Conservation (phyloP, 176 grass and related monocot genomes). For the Phoenix dactylifera region DNA sequence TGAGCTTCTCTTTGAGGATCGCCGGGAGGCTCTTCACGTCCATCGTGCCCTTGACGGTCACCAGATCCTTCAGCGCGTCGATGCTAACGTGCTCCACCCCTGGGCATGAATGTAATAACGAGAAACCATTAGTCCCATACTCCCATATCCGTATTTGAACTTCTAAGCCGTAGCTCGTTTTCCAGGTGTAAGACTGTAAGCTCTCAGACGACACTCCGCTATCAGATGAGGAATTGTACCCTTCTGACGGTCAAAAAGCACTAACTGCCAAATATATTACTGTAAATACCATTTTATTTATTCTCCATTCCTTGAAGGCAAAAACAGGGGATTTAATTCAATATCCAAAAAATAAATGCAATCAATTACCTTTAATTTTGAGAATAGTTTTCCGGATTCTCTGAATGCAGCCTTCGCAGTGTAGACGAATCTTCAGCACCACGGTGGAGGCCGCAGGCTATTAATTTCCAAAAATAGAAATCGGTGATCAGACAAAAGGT, state of each 20-base stretch:
- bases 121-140: too few relatives aligned
- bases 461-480: neutral
- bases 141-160: too few relatives aligned
- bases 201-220: neutral
- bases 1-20: conserved; percentile 61
- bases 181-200: neutral
- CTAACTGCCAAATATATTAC: neutral
- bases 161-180: too few relatives aligned
- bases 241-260: neutral
- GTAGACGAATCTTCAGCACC: conserved; percentile 85
- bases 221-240: neutral
- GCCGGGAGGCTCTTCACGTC: conserved; percentile 49
- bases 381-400: conserved; percentile 48
- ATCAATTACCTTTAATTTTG: conserved; percentile 66
- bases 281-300: neutral
- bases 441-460: conserved; percentile 46
- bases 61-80: conserved; percentile 61
- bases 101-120: conserved; percentile 2
- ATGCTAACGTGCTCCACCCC: conserved; percentile 63
- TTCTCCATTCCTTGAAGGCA: neutral
- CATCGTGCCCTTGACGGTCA: conserved; percentile 79
- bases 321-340: neutral
- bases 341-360: neutral
- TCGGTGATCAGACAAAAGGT: too few relatives aligned
- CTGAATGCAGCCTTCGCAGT: conserved; percentile 81